phyloP scores from a whole-genome alignment of 345 rosid genomes.

The Citrus australasica region DNA sequence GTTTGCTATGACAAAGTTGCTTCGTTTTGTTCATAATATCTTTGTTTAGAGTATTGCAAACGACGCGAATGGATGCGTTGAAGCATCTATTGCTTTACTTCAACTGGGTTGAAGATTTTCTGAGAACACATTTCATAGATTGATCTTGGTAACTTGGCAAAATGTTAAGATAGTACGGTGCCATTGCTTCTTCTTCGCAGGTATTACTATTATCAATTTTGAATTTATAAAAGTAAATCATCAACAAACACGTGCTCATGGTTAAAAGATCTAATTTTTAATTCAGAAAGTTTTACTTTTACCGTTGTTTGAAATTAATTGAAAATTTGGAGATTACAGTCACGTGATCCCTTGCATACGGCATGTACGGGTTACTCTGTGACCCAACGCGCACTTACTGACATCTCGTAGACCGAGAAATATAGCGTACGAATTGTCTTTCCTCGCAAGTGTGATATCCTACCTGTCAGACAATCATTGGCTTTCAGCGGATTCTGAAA shows the following conservation, averaged over 20 bases:
- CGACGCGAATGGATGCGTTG: neutral
- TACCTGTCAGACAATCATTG: neutral
- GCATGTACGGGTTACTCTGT: neutral
- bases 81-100: neutral
- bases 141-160: neutral
- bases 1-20: neutral
- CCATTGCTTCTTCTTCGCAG: no score
- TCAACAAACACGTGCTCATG: neutral
- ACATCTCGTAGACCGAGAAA: neutral
- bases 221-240: no score
- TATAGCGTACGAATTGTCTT: neutral
- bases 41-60: neutral
- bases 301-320: neutral
- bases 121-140: neutral
- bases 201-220: no score
- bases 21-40: neutral
- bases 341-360: neutral
- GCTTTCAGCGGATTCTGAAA: neutral
- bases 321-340: neutral
- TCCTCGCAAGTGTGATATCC: fast-evolving
- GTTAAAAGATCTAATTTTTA: no score
- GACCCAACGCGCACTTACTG: neutral
- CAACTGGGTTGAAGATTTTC: neutral
- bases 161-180: neutral
- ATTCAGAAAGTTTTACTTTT: neutral